Base-by-base conservation (phyloP, 2,329 filamentous ascomycete genomes). In the Fusarium scirpi region DNA sequence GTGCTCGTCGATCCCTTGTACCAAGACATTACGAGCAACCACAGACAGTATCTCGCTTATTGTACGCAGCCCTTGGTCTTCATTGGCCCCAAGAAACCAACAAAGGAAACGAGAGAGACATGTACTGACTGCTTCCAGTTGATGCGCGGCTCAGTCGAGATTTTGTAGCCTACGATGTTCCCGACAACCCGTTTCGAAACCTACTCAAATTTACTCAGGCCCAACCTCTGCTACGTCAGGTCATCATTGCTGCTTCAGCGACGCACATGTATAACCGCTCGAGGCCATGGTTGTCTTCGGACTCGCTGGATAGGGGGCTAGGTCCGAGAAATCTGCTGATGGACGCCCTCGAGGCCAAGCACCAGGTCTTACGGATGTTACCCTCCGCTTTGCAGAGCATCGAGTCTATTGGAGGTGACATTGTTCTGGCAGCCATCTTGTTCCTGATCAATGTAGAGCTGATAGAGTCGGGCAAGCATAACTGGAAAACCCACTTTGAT, bases 21-120 rank as follows among this genome's bases (percentile, higher is more conserved):
- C 65, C 81, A 91, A 87, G 80, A 89, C 82, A 70, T 90, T 83
- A 32, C 85, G 84, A 38, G 82, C 85, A 32, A 78, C 46, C 76
- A 82, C 62, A 77, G 81, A 16, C 77, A 81, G 68, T 83, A 83
- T 61, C 76, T 83, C 49, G 78, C 78, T 49, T 83, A 83, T 66
- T 83, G 81, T 83, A 76, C 59, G 78, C 72, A 56, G 44, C 10
- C 58, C 52, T 47, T n/a, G 11, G 18, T 55, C 49, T 30, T 46
- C 16, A 67, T 66, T 69, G 51, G 49, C 24, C 56, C 24, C 49
- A 9, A 43, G 15, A 46, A 25, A 32, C 6, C 18, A n/a, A n/a
- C 43, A 29, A 22, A 47, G 40, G 16, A 22, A 38, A 40, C 9
- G 49, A 20, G 40, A 68, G 51, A 71, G 68, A 74, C 67, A 71